These are phyloP conservation scores for Candida tibetensis DNA, from an alignment of 805 yeast species.

Conservation along the genomic window DNA sequence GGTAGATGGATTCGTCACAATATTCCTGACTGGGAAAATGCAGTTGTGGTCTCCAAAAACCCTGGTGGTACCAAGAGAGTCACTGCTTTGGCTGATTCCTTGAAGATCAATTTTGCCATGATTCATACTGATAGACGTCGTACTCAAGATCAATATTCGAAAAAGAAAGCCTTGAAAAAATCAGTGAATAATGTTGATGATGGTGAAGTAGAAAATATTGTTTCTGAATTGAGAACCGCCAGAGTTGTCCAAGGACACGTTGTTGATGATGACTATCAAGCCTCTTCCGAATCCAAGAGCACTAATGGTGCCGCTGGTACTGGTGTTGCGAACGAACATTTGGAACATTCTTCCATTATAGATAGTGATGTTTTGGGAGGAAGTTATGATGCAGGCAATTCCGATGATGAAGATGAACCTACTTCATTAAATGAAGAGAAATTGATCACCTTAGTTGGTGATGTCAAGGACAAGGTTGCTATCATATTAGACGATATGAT, in stretches of 20 bases:
- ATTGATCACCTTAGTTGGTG: constrained; percentile 93
- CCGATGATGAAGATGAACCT: constrained; percentile 87
- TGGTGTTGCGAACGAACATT: constrained; percentile 12
- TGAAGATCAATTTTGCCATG: constrained; percentile 97
- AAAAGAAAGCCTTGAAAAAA: constrained; percentile 42
- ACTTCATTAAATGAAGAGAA: constrained; percentile 65
- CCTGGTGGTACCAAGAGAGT: constrained; percentile 99
- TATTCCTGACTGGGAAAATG: constrained; percentile 77
- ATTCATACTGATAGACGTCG: constrained; percentile 97
- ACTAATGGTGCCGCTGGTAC: constrained; percentile 7
- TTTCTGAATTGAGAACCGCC: constrained; percentile 88
- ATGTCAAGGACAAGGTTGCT: constrained; percentile 88
- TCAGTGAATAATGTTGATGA: constrained; percentile 38
- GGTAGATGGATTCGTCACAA: constrained; percentile 95
- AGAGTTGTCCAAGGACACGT: constrained; percentile 96
- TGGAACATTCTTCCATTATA: constrained; percentile 14
- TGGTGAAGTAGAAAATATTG: constrained; percentile 63
- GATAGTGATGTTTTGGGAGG: constrained; percentile 71
- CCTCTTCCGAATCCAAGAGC: constrained; percentile 7
- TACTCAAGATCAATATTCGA: constrained; percentile 58
- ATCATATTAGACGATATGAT: constrained; percentile 96
- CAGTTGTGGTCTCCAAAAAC: constrained; percentile 97
- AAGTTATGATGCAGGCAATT: constrained; percentile 70
- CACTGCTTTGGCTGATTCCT: constrained; percentile 94
- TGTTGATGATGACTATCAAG: constrained; percentile 74